Evolutionary conservation across 2,329 filamentous ascomycete genomes (phyloP), one percentile per base, ranked within the genome.

Genomic region (Alternaria sp.): DNA sequence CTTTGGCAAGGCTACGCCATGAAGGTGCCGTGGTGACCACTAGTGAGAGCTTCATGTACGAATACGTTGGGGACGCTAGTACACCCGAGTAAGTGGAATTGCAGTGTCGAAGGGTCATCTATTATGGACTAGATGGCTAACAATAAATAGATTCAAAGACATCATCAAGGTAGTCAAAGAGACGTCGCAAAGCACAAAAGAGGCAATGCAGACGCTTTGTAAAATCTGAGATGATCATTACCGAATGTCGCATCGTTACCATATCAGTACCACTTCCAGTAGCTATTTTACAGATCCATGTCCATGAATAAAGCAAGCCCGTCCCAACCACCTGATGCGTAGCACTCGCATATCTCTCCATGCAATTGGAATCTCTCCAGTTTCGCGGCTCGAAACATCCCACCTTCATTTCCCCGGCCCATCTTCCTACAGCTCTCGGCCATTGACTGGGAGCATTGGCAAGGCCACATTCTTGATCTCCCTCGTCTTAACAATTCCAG

Each of bases 41-140:
- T 23, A 96, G 92, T 79, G 95, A 98, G 87, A 91, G 92, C 80
- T 90, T 92, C 82, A 82, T 97, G 76, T 98, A 96, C 81, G 94
- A 98, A 84, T 89, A 89, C 73, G 87, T 97, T 83, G 93, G 92
- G 17, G 94, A 97, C 82, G 93, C 95, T 7, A 85, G 82, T 12
- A 88, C 90, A 72, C 81, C 85, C 1, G 88, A 90, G 80, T 83
- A 64, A 63, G 79, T 78, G 21, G 17, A 21, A 21, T 11, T 17
- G 36, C 36, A 40, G 36, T 40, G 36, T 40, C 32, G 32, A 36
- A 36, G 13, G n/a, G 5, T 13, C 15, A 54, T 12, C 17, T 28
- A 3, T 19, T 30, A n/a, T 47, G 15, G 6, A 17, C 12, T 13
- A 21, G 7, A 3, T 7, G 9, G 17, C 62, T 69, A 21, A 69